Evolutionary conservation across 169 alveolate genomes (phyloP), one percentile per base, ranked within the genome.

Genomic region (Plasmodium coatneyi): DNA sequence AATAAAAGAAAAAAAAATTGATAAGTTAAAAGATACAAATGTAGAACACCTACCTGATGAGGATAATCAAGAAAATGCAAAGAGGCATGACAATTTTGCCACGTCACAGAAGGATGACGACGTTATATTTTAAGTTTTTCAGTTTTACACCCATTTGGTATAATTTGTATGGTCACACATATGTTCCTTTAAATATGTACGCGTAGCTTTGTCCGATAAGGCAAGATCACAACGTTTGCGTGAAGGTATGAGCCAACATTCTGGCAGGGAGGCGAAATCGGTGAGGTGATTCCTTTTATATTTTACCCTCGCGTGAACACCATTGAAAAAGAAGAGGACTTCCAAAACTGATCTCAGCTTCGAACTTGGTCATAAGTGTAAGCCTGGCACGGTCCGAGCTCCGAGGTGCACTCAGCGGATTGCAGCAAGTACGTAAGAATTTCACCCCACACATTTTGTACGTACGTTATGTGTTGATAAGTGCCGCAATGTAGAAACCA

Each of bases 1-100:
- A 91, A 91, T 80, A 91, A 91, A 91, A 34, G 92, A 91, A 91
- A 91, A 91, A 71, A 91, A 91, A 80, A 80, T 43, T 36, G 94
- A 89, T 43, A 89, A 89, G 52, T 56, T 79, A 66, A 79, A 79
- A 39, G 91, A 78, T 28, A 6, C 82, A 79, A 43, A 43, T 80
- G 82, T 41, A 60, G 94, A 79, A 10, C 41, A 74, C 41, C 3
- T 71, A 52, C 19, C 89, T 41, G 94, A 80, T 79, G 89, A 54
- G 32, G 90, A 39, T 39, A 34, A 76, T 60, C 80, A 89, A 3
- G 81, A 79, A 16, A 41, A 46, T 34, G 66, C 30, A 30, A 89
- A 89, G 70, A 78, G 82, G 12, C 12, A 56, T 56, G 82, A 89
- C 79, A 41, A 78, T 56, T 80, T 19, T 60, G 72, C 82, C 30